Evolutionary conservation across 225 moss, liverwort and hornwort genomes (phyloP), one percentile per base, ranked within the genome.

Genomic region (Asterella californica): DNA sequence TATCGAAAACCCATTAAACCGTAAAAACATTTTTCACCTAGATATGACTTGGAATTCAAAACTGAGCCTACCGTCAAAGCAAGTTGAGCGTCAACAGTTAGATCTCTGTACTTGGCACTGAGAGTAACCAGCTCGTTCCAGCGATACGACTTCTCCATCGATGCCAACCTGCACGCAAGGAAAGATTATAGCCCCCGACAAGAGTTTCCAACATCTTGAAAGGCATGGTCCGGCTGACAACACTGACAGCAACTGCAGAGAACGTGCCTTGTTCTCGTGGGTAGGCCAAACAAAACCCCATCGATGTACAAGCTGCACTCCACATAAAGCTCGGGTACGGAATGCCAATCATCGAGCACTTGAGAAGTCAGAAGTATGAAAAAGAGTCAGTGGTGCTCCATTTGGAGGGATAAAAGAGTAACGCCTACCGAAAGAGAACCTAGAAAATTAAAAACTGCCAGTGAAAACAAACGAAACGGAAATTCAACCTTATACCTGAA

Each of bases 91-190:
- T 94, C 92, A 29, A 89, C 89, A 79, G 94, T 90, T 78, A 96
- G 87, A 86, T 96, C 96, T 76, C 96, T 92, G 80, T 94, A 94
- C 73, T 96, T 94, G 76, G 94, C 91, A 83, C 96, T 93, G 63
- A 96, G 75, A 8, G 96, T 94, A 29, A 96, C 91, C 70, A 96
- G 88, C 80, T 96, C 96, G 84, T 94, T 96, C 96, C 96, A 96
- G 45, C 96, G 92, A 83, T 87, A 89, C 33, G 94, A 92, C 78
- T 94, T 94, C 84, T 96, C 96, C 79, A 92, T 86, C 78, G 92
- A 94, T 60, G 96, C 94, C 79, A 96, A 86, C 82, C 95, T 95
- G 90, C 90, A 79, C 66, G 30, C 50, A 67, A 17, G 12, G 30
- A 49, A 33, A 2, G 54, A 53, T 75, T 55, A 55, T 19, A 27